Base-by-base conservation (phyloP, 345 rosid genomes). In the Geranium brycei region DNA sequence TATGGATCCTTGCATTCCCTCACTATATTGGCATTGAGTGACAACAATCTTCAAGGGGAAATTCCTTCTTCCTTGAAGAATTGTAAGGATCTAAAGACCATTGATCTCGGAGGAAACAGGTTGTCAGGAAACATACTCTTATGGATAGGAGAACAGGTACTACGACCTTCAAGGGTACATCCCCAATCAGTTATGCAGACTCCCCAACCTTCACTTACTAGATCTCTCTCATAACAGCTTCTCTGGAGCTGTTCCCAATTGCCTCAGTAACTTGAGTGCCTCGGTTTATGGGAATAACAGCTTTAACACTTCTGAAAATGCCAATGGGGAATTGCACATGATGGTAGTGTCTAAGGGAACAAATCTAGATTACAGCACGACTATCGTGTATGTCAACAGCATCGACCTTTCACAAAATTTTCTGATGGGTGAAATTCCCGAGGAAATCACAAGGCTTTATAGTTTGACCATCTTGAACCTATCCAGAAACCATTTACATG, bases 1-100 rank as follows among this genome's bases (percentile, higher is more conserved):
- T 64, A 83, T 0, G 78, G 82, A 59, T 66, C 17, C 60, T 67
- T 84, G 3, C 65, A 17, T 69, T 76, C 81, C 12, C 83, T 82
- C 40, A 63, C 73, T 3, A 79, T 72, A 59, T 57, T 85, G 75
- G 61, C 71, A 61, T 66, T 85, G 57, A 76, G 77, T 73, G 64
- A 77, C 61, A 85, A 83, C 40, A 70, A 75, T 18, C 73, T 81
- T 19, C 55, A 38, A 47, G 86, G 88, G 51, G 67, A 68, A 62
- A 72, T 85, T 68, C 79, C 91, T n/a, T 69, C 75, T 38, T 69
- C 75, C 7, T 78, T 79, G 63, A 77, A 73, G 58, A 83, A 85
- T 5, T 78, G 86, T 72, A 60, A 80, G 0, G 76, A 74, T 4
- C 66, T 85, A 56, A 73, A 75, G 2, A 78, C 70, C 68, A 66